A percentile compares a stretch with the other conserved stretches of the same genome.
Evolutionary conservation across 768 basidiomycete species (phyloP).

Genomic region (Lentinus tigrinus): DNA sequence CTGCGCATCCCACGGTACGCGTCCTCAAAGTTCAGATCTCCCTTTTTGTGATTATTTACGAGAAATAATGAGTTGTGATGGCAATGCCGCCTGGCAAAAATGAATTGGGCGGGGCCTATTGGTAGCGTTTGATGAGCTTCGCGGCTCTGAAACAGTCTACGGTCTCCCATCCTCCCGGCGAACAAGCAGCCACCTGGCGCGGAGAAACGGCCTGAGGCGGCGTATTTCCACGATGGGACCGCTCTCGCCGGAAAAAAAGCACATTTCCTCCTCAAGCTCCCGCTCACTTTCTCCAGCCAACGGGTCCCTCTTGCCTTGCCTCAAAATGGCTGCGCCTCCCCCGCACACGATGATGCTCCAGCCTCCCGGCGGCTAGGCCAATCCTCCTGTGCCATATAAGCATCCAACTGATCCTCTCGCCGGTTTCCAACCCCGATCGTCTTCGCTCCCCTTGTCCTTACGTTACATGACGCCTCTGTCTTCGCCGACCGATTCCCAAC

Average conservation of each 20-base stretch:
- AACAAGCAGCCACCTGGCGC: neutral
- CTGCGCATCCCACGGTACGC: conserved; percentile 13
- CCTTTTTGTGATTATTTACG: neutral
- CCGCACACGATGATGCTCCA: neutral
- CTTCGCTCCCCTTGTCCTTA: conserved; percentile 24
- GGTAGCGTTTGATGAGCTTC: conserved; percentile 15
- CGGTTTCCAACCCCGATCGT: conserved; percentile 25
- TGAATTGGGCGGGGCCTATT: conserved; percentile 11
- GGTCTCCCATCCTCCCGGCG: conserved; percentile 8
- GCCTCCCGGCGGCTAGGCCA: conserved; percentile 14
- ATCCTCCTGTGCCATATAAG: conserved; percentile 18
- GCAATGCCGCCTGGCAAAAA: neutral
- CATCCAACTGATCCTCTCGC: conserved; percentile 18
- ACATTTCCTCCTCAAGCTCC: neutral
- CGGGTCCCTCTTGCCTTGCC: conserved; percentile 1
- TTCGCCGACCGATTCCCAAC: conserved; percentile 16
- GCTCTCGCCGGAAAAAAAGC: neutral
- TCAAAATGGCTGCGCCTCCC: neutral
- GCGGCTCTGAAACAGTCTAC: conserved; percentile 10
- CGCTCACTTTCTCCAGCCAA: neutral
- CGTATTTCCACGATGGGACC: conserved; percentile 3
- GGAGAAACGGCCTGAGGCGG: conserved; percentile 4
- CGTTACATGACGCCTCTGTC: conserved; percentile 25
- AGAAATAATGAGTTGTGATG: neutral
- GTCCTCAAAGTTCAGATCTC: neutral